Evolutionary conservation across 2,329 filamentous ascomycete species (phyloP).

Genomic region (Dactylellina cionopaga): DNA sequence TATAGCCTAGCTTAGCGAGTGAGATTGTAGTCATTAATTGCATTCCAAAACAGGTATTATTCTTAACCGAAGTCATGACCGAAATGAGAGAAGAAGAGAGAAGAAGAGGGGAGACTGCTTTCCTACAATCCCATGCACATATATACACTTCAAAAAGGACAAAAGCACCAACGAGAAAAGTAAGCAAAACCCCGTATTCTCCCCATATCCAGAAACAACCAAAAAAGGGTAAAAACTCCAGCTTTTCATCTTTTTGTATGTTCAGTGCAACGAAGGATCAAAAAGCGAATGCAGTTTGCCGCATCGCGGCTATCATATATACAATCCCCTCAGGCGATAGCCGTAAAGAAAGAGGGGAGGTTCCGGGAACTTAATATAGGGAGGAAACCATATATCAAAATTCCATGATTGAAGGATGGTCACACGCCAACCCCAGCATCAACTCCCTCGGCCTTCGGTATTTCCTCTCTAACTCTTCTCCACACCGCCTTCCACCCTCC

Average conservation of each 20-base stretch:
- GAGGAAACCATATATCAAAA: background rate
- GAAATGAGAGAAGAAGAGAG: slow-evolving; percentile 6
- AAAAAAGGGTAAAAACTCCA: slow-evolving; percentile 26
- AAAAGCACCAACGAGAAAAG: slow-evolving; percentile 6
- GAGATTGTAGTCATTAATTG: too few species aligned
- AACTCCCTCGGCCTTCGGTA: slow-evolving; percentile 29
- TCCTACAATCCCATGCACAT: slow-evolving; percentile 23
- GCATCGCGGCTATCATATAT: slow-evolving; percentile 33
- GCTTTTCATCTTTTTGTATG: slow-evolving; percentile 18
- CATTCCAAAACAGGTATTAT: slow-evolving; percentile 25
- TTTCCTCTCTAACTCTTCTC: slow-evolving; percentile 54
- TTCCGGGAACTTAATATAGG: background rate
- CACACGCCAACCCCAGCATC: slow-evolving; percentile 38
- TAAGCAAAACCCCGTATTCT: background rate
- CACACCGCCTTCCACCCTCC: slow-evolving; percentile 60
- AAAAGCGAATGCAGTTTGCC: slow-evolving; percentile 21
- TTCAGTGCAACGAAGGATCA: slow-evolving; percentile 10
- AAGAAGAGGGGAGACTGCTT: slow-evolving; percentile 39
- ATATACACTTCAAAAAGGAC: slow-evolving; percentile 18
- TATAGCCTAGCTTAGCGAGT: too few species aligned
- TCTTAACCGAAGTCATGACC: slow-evolving; percentile 26
- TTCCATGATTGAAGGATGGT: too few species aligned
- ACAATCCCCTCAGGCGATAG: too few species aligned
- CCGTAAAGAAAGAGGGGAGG: too few species aligned
- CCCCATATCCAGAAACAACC: background rate